These are phyloP conservation scores for Narthecium ossifragum DNA, from an alignment of 106 monocot genomes.

Conservation along the genomic window DNA sequence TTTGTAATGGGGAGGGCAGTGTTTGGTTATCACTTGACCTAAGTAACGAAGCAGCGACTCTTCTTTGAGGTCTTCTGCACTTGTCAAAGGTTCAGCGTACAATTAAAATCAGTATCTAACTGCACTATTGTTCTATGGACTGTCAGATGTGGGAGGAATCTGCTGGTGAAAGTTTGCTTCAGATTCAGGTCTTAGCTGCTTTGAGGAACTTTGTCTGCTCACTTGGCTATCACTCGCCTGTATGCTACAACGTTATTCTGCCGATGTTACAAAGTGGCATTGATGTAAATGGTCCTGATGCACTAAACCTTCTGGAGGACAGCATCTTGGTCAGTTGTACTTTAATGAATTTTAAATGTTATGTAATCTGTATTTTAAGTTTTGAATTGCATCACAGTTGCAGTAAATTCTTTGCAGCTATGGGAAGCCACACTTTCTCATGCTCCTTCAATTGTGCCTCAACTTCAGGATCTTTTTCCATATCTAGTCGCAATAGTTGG, in stretches of 20 bases:
- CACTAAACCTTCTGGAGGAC: slow-evolving; percentile 94
- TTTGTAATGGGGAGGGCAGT: too few relatives aligned
- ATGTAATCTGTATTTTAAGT: background rate
- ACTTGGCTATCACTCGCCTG: slow-evolving; percentile 75
- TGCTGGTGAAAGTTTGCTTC: slow-evolving; percentile 79
- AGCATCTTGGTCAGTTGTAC: slow-evolving; percentile 75
- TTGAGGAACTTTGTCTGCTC: slow-evolving; percentile 72
- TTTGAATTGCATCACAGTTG: too few relatives aligned
- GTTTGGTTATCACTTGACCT: too few relatives aligned
- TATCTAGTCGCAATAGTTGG: slow-evolving; percentile 68
- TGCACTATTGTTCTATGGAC: too few relatives aligned
- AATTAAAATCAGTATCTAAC: too few relatives aligned
- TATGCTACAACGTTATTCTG: slow-evolving; percentile 77
- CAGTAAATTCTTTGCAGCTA: slow-evolving; percentile 65
- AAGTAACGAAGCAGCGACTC: too few relatives aligned
- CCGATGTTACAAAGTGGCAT: slow-evolving; percentile 85
- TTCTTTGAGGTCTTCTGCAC: too few relatives aligned
- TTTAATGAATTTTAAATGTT: background rate
- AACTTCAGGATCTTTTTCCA: slow-evolving; percentile 78
- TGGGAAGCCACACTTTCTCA: slow-evolving; percentile 91
- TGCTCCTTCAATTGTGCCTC: slow-evolving; percentile 75
- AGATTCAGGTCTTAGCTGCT: slow-evolving; percentile 87
- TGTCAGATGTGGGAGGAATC: slow-evolving; percentile 92
- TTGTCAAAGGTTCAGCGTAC: too few relatives aligned
- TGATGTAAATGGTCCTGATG: slow-evolving; percentile 72